Conservation (phyloP, 805 yeast species). For the Schwanniomyces polymorphus region DNA sequence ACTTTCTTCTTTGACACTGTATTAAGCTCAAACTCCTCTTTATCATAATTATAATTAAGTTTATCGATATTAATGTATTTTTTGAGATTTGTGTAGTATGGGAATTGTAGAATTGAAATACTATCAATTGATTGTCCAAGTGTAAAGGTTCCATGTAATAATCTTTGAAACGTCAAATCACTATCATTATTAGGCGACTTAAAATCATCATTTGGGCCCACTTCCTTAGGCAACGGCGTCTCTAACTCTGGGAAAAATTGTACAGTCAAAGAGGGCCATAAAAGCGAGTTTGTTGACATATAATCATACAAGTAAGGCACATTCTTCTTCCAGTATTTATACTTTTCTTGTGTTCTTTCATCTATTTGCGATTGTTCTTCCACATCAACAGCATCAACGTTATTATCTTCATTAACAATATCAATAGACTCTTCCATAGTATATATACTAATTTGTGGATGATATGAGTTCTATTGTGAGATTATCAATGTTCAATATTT, state of each 20-base stretch:
- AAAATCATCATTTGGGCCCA: not conserved
- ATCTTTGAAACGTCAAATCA: constrained; percentile 29
- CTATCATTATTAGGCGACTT: not conserved
- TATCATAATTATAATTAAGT: constrained; percentile 36
- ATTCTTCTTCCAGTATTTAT: constrained; percentile 45
- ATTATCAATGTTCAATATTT: not conserved
- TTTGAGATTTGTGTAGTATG: constrained; percentile 29
- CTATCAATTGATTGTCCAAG: constrained; percentile 56
- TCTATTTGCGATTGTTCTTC: constrained; percentile 22
- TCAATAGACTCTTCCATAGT: not conserved
- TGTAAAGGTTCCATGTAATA: constrained; percentile 66
- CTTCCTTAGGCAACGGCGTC: constrained; percentile 4
- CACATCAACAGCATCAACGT: not conserved
- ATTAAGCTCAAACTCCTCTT: constrained; percentile 38
- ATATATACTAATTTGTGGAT: not conserved
- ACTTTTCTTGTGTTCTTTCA: constrained; percentile 28
- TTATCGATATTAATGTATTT: constrained; percentile 36
- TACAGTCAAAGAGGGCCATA: constrained; percentile 45
- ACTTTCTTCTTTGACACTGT: constrained; percentile 26
- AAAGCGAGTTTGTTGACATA: constrained; percentile 36
- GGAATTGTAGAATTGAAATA: constrained; percentile 34
- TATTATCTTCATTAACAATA: not conserved
- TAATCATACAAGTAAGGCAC: constrained; percentile 44
- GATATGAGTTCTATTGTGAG: not conserved
- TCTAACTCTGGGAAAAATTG: constrained; percentile 44